Conservation (phyloP, 306 rosid genomes). For the Cicer yamashitae region DNA sequence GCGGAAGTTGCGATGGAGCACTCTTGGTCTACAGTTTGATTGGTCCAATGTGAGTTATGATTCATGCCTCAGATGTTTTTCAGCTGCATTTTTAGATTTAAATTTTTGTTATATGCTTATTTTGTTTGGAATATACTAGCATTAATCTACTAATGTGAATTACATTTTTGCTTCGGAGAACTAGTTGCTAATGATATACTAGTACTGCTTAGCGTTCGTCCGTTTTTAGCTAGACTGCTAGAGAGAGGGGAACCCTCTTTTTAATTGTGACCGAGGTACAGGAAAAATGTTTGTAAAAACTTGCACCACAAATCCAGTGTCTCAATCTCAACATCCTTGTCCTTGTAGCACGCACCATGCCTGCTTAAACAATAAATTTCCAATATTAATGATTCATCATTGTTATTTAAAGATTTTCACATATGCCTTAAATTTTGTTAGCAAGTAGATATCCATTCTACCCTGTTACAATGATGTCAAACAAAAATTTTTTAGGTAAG, state of each 20-base stretch:
- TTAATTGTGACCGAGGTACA: slow-evolving; percentile 12
- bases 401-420: slow-evolving; percentile 8
- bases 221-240: slow-evolving; percentile 4
- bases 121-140: slow-evolving; percentile 18
- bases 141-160: background rate
- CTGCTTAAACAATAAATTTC: background rate
- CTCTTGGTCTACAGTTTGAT: slow-evolving; percentile 90
- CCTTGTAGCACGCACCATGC: background rate
- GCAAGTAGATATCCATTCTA: background rate
- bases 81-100: background rate
- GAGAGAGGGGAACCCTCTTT: slow-evolving; percentile 17
- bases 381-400: slow-evolving; percentile 25
- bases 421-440: background rate
- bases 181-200: slow-evolving; percentile 26
- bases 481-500: background rate
- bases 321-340: background rate
- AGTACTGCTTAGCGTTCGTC: slow-evolving; percentile 14
- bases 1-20: slow-evolving; percentile 94
- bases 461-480: background rate
- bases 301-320: background rate
- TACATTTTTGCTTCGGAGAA: slow-evolving; percentile 32
- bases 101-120: slow-evolving; percentile 3
- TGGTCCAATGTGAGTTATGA: slow-evolving; percentile 80
- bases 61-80: background rate
- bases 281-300: slow-evolving; percentile 31